Conservation (phyloP, 2,329 filamentous ascomycete genomes). For the Bretziella fagacearum region DNA sequence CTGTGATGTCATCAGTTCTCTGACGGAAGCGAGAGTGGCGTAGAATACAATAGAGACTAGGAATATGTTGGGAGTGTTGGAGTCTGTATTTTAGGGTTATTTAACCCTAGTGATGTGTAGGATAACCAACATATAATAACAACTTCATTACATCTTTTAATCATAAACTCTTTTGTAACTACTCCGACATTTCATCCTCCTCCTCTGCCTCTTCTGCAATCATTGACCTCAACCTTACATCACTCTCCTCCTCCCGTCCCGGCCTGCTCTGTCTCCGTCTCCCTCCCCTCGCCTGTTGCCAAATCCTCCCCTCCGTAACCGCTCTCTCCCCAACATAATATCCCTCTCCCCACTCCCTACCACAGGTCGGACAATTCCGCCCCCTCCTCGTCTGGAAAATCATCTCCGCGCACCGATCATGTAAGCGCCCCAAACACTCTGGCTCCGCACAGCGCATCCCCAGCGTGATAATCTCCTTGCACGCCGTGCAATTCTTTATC, state of each 20-base stretch:
- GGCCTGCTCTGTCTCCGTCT: not conserved
- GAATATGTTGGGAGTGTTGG: not conserved
- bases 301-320: constrained; percentile 36
- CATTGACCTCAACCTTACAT: not conserved
- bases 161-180: not conserved
- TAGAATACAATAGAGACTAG: constrained; percentile 31
- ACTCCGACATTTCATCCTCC: constrained; percentile 6
- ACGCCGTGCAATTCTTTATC: constrained; percentile 77
- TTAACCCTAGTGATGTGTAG: no score
- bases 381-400: constrained; percentile 52
- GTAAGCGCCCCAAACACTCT: constrained; percentile 53
- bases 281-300: constrained; percentile 21
- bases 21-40: constrained; percentile 28
- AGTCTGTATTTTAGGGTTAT: not conserved
- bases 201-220: constrained; percentile 18
- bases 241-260: constrained; percentile 16
- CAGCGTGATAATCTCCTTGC: constrained; percentile 73
- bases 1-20: no score
- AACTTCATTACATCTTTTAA: not conserved
- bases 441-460: constrained; percentile 59
- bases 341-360: constrained; percentile 31
- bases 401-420: constrained; percentile 57
- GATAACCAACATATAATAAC: no score
- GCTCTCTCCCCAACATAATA: constrained; percentile 40
- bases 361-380: constrained; percentile 47